Base-by-base conservation (phyloP, 257 asterid genomes). In the Penstemon newberryi region DNA sequence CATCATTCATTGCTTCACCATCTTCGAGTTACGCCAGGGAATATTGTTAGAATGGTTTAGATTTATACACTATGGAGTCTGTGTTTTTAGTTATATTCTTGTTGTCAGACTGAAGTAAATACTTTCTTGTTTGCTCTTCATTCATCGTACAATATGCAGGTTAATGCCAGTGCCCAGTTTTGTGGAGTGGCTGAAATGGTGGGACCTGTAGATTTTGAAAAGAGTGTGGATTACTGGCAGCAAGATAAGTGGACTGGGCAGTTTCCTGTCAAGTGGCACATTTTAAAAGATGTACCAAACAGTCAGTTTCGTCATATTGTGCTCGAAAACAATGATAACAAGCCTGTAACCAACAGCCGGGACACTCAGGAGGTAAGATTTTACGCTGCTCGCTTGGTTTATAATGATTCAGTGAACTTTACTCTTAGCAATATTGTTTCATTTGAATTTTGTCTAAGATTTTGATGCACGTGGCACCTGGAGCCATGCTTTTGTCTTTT, bases 121-220 rank as follows among this genome's bases (percentile, higher is more conserved):
- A 43, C 67, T 44, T 15, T 37, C 45, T 63, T 39, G 13, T 50
- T 6, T 8, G 9, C 44, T 13, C 43, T 63, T 46, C 6, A 13
- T 51, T 47, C 11, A 40, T 50, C 45, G 49, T 8, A 11, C 37
- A 60, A 18, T 42, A 11, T 47, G 68, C 57, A 79, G 83, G 87
- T 80, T 7, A 79, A 82, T 75, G 72, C 74, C 36, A 79, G 83
- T 45, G 83, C 85, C 7, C 85, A 82, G 59, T 82, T 82, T 69
- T 73, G 81, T 49, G 87, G 85, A 72, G 78, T 79, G 18, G 85
- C 83, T 7, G 85, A 83, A 77, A 83, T 83, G 87, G 70, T n/a
- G 41, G 87, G 87, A 8, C 79, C 70, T 0, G 85, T 83, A 63
- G 85, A 83, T 77, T 83, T 80, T 75, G 73, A 77, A 74, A 80